Percentiles rank a stretch among this genome's conserved stretches.
Evolutionary conservation across 164 flowering plant species (phyloP).

Genomic region (Aristolochia contorta): DNA sequence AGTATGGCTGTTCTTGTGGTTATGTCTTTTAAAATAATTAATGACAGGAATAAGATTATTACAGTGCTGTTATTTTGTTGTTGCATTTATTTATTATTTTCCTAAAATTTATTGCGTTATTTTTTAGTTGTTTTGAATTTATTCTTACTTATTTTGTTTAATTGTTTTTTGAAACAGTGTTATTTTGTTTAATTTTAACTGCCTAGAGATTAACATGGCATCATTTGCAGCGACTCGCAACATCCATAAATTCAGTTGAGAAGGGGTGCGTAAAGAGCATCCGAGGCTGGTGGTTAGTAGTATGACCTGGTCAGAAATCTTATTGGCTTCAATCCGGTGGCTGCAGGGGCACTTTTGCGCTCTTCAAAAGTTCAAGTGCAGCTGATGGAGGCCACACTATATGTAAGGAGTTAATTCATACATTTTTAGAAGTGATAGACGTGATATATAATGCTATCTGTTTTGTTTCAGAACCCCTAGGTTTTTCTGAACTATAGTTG

Average conservation of each 20-base stretch:
- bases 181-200: too few species aligned
- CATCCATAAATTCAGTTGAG: conserved; percentile 63
- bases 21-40: too few species aligned
- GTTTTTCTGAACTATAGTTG: not conserved
- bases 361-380: conserved; percentile 74
- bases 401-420: conserved; percentile 37
- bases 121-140: too few species aligned
- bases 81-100: too few species aligned
- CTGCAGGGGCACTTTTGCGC: conserved; percentile 63
- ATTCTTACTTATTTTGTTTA: too few species aligned
- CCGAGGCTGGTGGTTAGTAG: conserved; percentile 69
- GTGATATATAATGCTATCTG: not conserved
- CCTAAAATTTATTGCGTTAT: too few species aligned
- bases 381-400: conserved; percentile 81
- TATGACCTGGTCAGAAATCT: conserved; percentile 73
- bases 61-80: too few species aligned
- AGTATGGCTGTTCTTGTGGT: too few species aligned
- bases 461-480: not conserved
- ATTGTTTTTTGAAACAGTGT: too few species aligned
- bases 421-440: not conserved
- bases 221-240: conserved; percentile 65
- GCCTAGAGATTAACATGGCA: too few species aligned
- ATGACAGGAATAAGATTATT: too few species aligned
- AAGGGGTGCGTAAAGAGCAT: conserved; percentile 86
- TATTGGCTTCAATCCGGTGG: conserved; percentile 76